A percentile compares a stretch with the other conserved stretches of the same genome.
phyloP scores from a whole-genome alignment of 176 grass and related monocot species.

The Tillandsia leiboldiana region DNA sequence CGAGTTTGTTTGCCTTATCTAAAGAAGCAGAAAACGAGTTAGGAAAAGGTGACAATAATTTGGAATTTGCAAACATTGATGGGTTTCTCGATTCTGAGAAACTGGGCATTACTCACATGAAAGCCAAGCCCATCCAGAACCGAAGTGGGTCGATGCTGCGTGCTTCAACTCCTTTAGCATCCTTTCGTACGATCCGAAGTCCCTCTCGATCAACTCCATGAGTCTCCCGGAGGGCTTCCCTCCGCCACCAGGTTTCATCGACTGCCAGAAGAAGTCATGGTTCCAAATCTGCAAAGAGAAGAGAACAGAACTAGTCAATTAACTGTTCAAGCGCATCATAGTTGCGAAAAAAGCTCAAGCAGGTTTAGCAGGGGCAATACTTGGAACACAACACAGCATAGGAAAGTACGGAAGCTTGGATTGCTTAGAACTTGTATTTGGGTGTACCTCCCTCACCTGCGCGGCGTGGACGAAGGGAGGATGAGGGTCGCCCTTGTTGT shows the following conservation, averaged over 20 bases:
- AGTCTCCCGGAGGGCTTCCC: slow-evolving; percentile 36
- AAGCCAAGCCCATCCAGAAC: slow-evolving; percentile 97
- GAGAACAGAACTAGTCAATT: neutral
- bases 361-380: too few species aligned
- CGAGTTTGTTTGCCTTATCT: slow-evolving; percentile 69
- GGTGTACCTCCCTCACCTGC: slow-evolving; percentile 28
- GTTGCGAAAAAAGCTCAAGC: too few species aligned
- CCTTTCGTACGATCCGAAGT: slow-evolving; percentile 67
- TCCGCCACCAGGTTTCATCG: slow-evolving; percentile 64
- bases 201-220: slow-evolving; percentile 58
- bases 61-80: neutral
- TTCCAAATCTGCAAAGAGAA: slow-evolving; percentile 61
- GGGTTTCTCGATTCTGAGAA: neutral
- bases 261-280: slow-evolving; percentile 92
- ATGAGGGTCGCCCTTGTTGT: slow-evolving; percentile 66
- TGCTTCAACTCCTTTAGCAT: slow-evolving; percentile 52
- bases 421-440: too few species aligned
- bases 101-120: slow-evolving; percentile 44
- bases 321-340: too few species aligned
- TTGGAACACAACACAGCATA: too few species aligned
- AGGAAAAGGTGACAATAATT: neutral
- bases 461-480: slow-evolving; percentile 65
- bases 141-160: slow-evolving; percentile 68
- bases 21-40: slow-evolving; percentile 10
- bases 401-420: too few species aligned